A percentile compares a stretch with the other conserved stretches of the same genome.
These are phyloP conservation scores for Trichomonascus vanleenenianus DNA, from an alignment of 805 yeast species.

Conservation along the genomic window DNA sequence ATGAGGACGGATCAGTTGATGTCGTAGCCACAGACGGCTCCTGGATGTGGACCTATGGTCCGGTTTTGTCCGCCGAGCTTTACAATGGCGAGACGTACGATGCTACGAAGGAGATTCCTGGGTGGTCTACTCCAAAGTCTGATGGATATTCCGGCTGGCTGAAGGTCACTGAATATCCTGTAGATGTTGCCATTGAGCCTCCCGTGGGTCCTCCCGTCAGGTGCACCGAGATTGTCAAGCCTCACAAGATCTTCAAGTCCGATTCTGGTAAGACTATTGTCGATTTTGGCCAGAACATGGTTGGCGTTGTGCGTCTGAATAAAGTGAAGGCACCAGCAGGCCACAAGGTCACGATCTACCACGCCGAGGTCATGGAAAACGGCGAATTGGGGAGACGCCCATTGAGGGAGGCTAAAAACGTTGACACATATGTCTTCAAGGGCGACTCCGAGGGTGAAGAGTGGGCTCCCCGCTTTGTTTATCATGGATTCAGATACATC, in stretches of 20 bases:
- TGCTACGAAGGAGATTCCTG: slow-evolving; percentile 16
- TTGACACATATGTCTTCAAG: slow-evolving; percentile 18
- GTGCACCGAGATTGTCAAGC: slow-evolving; percentile 14
- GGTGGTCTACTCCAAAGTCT: slow-evolving; percentile 13
- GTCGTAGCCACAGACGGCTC: slow-evolving; percentile 16
- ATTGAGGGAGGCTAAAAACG: slow-evolving; percentile 18
- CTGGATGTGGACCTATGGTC: slow-evolving; percentile 20
- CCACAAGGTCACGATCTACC: slow-evolving; percentile 15
- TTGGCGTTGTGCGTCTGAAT: slow-evolving; percentile 19
- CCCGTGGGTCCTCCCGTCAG: slow-evolving; percentile 15
- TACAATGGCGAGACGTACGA: slow-evolving; percentile 25
- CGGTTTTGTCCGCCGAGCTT: slow-evolving; percentile 18
- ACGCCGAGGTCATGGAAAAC: slow-evolving; percentile 24
- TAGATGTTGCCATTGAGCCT: slow-evolving; percentile 8
- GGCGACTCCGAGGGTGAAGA: slow-evolving; percentile 18
- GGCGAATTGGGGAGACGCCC: slow-evolving; percentile 24
- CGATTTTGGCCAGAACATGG: slow-evolving; percentile 25
- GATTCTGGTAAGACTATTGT: slow-evolving; percentile 19
- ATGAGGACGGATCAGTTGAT: slow-evolving; percentile 14
- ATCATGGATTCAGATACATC: slow-evolving; percentile 23
- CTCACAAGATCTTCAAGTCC: slow-evolving; percentile 14
- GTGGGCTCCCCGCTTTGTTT: slow-evolving; percentile 21
- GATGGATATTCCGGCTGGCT: neutral
- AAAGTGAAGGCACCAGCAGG: slow-evolving; percentile 15
- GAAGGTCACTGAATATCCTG: neutral